These are phyloP conservation scores for Arabis hirsuta DNA, from an alignment of 345 rosid species.

Conservation along the genomic window DNA sequence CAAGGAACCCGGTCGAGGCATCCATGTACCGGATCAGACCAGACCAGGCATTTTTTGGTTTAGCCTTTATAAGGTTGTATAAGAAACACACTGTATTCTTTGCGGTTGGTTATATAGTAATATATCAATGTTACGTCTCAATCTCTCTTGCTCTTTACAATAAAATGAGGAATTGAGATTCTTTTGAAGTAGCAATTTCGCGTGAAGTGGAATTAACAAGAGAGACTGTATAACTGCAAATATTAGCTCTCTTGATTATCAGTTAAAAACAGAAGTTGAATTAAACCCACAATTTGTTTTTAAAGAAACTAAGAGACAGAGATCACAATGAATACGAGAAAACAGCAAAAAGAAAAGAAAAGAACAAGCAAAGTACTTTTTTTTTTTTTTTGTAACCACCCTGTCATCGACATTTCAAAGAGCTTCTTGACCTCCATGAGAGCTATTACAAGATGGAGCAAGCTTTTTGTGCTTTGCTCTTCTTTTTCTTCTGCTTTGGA, in stretches of 20 bases:
- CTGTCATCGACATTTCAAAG: slow-evolving; percentile 24
- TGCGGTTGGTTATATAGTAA: slow-evolving; percentile 28
- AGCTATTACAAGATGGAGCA: slow-evolving; percentile 78
- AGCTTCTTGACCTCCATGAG: slow-evolving; percentile 30
- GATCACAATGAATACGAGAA: slow-evolving; percentile 20
- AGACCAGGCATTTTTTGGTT: slow-evolving; percentile 33
- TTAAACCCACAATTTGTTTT: slow-evolving; percentile 11
- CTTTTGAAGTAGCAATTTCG: background rate
- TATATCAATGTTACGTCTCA: background rate
- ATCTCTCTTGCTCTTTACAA: background rate
- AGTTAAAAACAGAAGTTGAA: slow-evolving; percentile 25
- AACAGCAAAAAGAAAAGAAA: slow-evolving; percentile 20
- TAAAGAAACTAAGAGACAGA: slow-evolving; percentile 22
- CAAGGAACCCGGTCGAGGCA: slow-evolving; percentile 35
- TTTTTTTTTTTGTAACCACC: background rate
- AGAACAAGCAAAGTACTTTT: slow-evolving; percentile 15
- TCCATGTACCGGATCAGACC: slow-evolving; percentile 8
- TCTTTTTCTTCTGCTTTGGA: slow-evolving; percentile 86
- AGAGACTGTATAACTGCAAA: background rate
- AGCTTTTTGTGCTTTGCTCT: slow-evolving; percentile 79
- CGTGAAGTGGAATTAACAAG: background rate
- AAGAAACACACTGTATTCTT: slow-evolving; percentile 30
- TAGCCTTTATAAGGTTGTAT: slow-evolving; percentile 22
- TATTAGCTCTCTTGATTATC: background rate
- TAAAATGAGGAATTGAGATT: background rate